phyloP scores from a whole-genome alignment of 768 basidiomycete genomes.

The Gymnopilus junonius region DNA sequence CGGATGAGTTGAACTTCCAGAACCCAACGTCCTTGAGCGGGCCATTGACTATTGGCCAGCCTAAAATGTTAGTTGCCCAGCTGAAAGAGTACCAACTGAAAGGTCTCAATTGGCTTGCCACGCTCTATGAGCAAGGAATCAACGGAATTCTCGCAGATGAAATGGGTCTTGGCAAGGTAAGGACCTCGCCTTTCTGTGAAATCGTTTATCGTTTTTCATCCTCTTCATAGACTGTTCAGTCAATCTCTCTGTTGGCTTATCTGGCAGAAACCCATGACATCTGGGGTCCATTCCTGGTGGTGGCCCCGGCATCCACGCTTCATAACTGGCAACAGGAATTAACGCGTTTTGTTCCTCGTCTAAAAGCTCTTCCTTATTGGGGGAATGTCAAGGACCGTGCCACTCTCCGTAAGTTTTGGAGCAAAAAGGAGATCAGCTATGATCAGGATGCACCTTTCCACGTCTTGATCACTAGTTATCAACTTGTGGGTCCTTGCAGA shows the following conservation, averaged over 20 bases:
- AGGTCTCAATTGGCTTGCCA: slow-evolving; percentile 97
- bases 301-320: slow-evolving; percentile 94
- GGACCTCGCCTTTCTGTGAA: slow-evolving; percentile 13
- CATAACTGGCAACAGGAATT: slow-evolving; percentile 99
- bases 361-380: slow-evolving; percentile 98
- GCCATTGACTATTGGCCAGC: slow-evolving; percentile 85
- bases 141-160: slow-evolving; percentile 99
- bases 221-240: slow-evolving; percentile 84
- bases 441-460: slow-evolving; percentile 96
- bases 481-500: slow-evolving; percentile 65
- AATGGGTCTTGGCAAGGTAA: slow-evolving; percentile 92
- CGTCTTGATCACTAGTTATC: slow-evolving; percentile 95
- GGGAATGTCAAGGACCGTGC: slow-evolving; percentile 96
- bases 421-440: slow-evolving; percentile 95
- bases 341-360: slow-evolving; percentile 89
- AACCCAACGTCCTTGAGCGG: slow-evolving; percentile 93
- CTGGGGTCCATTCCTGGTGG: slow-evolving; percentile 99
- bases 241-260: slow-evolving; percentile 93
- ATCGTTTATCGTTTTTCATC: neutral
- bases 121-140: slow-evolving; percentile 98
- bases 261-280: slow-evolving; percentile 97
- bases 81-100: slow-evolving; percentile 99
- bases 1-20: slow-evolving; percentile 98
- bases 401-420: slow-evolving; percentile 96
- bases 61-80: slow-evolving; percentile 94